Percentiles rank a stretch among this genome's conserved stretches.
Conservation (phyloP, 2,329 filamentous ascomycete genomes). For the Colletotrichum trifolii region DNA sequence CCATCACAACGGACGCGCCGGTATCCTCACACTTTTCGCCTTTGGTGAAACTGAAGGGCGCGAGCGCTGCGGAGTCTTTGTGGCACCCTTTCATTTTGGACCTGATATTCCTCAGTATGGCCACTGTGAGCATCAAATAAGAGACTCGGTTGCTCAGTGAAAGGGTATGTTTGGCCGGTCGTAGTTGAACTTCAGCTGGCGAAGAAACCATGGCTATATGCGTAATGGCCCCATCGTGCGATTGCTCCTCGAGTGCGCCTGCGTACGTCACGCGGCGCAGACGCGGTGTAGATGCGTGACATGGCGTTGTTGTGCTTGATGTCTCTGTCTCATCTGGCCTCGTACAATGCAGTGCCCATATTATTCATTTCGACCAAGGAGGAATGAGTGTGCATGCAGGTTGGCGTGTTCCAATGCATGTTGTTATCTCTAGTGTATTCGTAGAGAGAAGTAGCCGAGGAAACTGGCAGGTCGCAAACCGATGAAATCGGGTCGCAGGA, state of each 20-base stretch:
- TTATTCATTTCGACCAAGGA: neutral
- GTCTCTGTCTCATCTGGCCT: constrained; percentile 13
- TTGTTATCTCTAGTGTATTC: neutral
- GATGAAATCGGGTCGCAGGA: neutral
- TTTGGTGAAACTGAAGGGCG: constrained; percentile 32
- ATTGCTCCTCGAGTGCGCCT: too few relatives aligned
- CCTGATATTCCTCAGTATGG: neutral
- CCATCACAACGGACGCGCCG: constrained; percentile 15
- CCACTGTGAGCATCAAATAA: neutral
- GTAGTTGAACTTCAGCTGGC: neutral
- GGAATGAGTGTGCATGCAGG: constrained; percentile 19
- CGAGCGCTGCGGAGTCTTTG: constrained; percentile 31
- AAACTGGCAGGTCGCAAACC: constrained; percentile 13
- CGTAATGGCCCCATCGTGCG: too few relatives aligned
- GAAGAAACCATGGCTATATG: neutral
- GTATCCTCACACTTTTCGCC: neutral
- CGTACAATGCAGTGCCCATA: constrained; percentile 10
- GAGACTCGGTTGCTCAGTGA: neutral
- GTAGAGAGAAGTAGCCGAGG: neutral
- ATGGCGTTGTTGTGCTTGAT: neutral
- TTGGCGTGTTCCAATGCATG: constrained; percentile 11
- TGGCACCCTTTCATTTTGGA: constrained; percentile 22
- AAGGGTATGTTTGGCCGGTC: too few relatives aligned
- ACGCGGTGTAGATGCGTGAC: neutral
- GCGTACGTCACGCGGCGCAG: too few relatives aligned